Evolutionary conservation across 1,284 basidiomycete genomes (phyloP).

Genomic region (Trichosporon sp.): DNA sequence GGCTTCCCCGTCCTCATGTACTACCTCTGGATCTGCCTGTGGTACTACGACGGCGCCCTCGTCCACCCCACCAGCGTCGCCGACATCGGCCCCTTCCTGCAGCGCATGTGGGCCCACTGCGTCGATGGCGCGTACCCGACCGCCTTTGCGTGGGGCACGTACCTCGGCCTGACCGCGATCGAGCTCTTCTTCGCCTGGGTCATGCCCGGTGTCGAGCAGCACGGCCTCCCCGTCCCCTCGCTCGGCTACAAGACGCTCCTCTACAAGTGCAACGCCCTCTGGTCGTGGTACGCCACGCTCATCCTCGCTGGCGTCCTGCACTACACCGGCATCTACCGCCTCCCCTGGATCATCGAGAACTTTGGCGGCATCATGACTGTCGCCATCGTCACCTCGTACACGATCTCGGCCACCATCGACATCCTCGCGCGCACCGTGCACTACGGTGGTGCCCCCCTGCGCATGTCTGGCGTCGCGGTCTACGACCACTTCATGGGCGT

Average conservation of each 20-base stretch:
- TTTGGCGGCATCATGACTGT: slow-evolving; percentile 96
- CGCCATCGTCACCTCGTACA: slow-evolving; percentile 85
- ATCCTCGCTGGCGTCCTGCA: slow-evolving; percentile 73
- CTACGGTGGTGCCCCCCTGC: slow-evolving; percentile 69
- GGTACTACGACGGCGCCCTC: slow-evolving; percentile 88
- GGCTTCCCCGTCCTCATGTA: slow-evolving; percentile 71
- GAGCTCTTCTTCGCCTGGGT: slow-evolving; percentile 86
- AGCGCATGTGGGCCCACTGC: slow-evolving; percentile 77
- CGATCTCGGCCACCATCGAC: slow-evolving; percentile 73
- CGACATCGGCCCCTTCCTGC: slow-evolving; percentile 74
- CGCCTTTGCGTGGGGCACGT: slow-evolving; percentile 78
- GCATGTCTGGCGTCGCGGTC: slow-evolving; percentile 89
- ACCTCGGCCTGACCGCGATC: slow-evolving; percentile 81
- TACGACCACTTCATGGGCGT: slow-evolving; percentile 99
- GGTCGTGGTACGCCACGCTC: slow-evolving; percentile 81
- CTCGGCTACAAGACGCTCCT: slow-evolving; percentile 84
- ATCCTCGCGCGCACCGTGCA: slow-evolving; percentile 61
- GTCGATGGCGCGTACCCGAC: slow-evolving; percentile 87
- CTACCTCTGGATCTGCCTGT: slow-evolving; percentile 96
- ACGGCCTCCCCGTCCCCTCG: slow-evolving; percentile 80
- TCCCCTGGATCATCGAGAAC: slow-evolving; percentile 94
- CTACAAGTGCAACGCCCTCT: slow-evolving; percentile 95
- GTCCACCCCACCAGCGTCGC: slow-evolving; percentile 68
- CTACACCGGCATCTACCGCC: slow-evolving; percentile 74
- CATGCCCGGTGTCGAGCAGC: slow-evolving; percentile 84